These are phyloP conservation scores for Pseudocercospora crystallina DNA, from an alignment of 2,329 filamentous ascomycete genomes.

Conservation along the genomic window DNA sequence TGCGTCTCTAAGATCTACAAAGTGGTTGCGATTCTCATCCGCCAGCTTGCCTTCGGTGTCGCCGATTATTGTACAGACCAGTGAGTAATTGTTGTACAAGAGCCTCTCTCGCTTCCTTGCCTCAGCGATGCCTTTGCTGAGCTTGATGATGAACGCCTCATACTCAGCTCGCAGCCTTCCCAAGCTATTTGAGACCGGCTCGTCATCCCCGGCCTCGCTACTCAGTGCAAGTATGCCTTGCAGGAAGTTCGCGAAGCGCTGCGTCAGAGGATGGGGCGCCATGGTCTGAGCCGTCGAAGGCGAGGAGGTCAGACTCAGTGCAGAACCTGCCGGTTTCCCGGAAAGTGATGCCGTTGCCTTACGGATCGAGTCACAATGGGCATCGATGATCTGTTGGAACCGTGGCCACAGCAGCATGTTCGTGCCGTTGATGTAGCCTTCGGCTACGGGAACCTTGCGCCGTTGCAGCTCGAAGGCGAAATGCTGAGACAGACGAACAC, in stretches of 20 bases:
- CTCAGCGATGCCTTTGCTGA: conserved; percentile 74
- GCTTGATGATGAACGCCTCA: conserved; percentile 75
- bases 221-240: conserved; percentile 82
- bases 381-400: conserved; percentile 90
- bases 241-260: conserved; percentile 91
- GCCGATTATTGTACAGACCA: conserved; percentile 85
- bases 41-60: conserved; percentile 71
- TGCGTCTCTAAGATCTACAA: conserved; percentile 59
- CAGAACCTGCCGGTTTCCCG: conserved; percentile 50
- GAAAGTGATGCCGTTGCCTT: conserved; percentile 51
- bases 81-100: conserved; percentile 91
- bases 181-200: conserved; percentile 82
- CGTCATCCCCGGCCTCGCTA: conserved; percentile 88
- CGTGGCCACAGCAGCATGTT: conserved; percentile 97
- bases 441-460: conserved; percentile 82
- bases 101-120: conserved; percentile 81
- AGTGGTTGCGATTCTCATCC: conserved; percentile 71
- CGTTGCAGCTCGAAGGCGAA: conserved; percentile 92
- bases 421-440: conserved; percentile 89
- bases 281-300: conserved; percentile 64
- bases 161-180: conserved; percentile 75
- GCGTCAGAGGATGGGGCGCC: conserved; percentile 87
- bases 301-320: conserved; percentile 56
- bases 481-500: conserved; percentile 88
- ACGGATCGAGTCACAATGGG: conserved; percentile 84